These are phyloP conservation scores for Athelia sp. DNA, from an alignment of 1,284 basidiomycete genomes.

Conservation along the genomic window DNA sequence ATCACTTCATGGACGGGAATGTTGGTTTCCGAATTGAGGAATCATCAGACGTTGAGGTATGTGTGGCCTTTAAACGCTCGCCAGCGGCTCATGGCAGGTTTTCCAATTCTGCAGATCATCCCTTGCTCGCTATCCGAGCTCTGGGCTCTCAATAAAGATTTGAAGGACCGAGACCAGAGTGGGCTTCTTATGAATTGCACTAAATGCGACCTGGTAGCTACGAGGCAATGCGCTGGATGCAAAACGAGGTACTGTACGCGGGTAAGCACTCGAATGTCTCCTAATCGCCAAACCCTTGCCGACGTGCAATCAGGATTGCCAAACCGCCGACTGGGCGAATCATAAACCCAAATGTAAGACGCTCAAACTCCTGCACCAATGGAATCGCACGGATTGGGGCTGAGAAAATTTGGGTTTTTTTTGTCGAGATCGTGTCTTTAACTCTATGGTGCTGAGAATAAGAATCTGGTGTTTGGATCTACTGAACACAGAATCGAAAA, in stretches of 20 bases:
- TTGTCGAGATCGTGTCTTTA: no score
- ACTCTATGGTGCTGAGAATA: no score
- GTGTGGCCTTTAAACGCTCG: background rate
- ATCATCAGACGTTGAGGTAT: constrained; percentile 1
- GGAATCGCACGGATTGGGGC: background rate
- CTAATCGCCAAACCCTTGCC: no score
- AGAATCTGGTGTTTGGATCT: no score
- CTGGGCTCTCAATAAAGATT: constrained; percentile 10
- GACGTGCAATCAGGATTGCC: constrained; percentile 8
- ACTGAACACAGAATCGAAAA: no score
- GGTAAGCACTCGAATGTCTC: constrained; percentile 6
- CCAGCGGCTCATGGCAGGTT: no score
- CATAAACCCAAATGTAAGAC: background rate
- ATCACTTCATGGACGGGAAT: constrained; percentile 14
- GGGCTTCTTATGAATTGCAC: constrained; percentile 11
- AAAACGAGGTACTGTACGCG: constrained; percentile 13
- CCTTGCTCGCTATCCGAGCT: constrained; percentile 12
- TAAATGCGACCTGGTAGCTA: constrained; percentile 10
- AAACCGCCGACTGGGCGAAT: constrained; percentile 9
- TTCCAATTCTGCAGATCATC: constrained; percentile 7
- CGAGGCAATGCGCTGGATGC: constrained; percentile 10
- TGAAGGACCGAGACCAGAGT: constrained; percentile 8
- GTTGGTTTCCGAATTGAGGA: constrained; percentile 14
- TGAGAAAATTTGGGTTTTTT: no score
- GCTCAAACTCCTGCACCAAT: background rate